Conservation (phyloP, 2,329 filamentous ascomycete genomes). For the Xylaria sp. region DNA sequence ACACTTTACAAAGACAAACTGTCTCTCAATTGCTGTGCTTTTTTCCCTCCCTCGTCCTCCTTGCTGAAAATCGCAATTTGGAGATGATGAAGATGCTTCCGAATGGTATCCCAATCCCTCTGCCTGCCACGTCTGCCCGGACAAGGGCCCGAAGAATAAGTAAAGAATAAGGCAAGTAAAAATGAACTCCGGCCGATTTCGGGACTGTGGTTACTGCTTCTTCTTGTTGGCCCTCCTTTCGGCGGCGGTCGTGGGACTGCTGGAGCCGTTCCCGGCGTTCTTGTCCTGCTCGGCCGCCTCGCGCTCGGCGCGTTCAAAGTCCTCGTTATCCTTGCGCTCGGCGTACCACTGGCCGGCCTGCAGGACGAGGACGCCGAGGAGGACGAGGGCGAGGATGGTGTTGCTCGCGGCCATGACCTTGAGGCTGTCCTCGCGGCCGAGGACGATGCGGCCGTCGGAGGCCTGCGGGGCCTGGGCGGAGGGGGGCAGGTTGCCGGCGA, state of each 20-base stretch:
- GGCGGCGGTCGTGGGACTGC: conserved; percentile 33
- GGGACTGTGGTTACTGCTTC: conserved; percentile 38
- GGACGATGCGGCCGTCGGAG: conserved; percentile 68
- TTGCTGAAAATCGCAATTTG: not conserved
- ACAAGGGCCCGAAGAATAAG: not conserved
- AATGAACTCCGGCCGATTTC: not conserved
- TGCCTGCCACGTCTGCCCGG: conserved; percentile 6
- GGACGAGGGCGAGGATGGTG: conserved; percentile 91
- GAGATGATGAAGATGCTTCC: conserved; percentile 6
- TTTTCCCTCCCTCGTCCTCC: not conserved
- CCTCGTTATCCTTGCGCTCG: conserved; percentile 88
- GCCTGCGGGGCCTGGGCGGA: conserved; percentile 42
- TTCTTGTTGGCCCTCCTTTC: conserved; percentile 48
- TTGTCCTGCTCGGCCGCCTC: conserved; percentile 43
- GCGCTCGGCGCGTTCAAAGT: conserved; percentile 70
- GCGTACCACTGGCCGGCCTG: conserved; percentile 99
- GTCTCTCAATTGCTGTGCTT: conserved; percentile 10
- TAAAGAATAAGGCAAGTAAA: not conserved
- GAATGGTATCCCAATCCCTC: not conserved
- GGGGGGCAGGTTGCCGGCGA: conserved; percentile 37
- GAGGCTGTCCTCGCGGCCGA: conserved; percentile 88
- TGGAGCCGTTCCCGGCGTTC: conserved; percentile 38
- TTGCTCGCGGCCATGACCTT: conserved; percentile 94
- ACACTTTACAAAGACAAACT: conserved; percentile 8
- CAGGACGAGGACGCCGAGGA: conserved; percentile 90